Evolutionary conservation across 768 basidiomycete species (phyloP).

Genomic region (Dacryopinax spathularia): DNA sequence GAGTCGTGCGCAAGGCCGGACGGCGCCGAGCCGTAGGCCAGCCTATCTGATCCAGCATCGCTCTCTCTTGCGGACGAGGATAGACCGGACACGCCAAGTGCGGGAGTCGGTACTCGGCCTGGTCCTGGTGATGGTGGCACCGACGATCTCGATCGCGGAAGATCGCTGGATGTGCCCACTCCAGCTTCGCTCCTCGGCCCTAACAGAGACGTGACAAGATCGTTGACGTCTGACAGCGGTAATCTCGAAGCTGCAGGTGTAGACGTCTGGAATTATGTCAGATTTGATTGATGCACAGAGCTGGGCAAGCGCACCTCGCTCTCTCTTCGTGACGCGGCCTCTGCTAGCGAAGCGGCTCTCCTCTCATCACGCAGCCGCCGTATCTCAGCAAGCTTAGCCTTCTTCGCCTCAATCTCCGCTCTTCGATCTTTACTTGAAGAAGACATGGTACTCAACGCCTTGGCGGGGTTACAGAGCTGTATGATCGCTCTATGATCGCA

Average conservation of each 20-base stretch:
- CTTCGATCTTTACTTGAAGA: slow-evolving; percentile 29
- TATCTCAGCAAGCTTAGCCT: slow-evolving; percentile 72
- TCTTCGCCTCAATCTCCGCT: slow-evolving; percentile 83
- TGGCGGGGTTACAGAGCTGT: neutral
- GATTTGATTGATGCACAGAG: slow-evolving; percentile 12
- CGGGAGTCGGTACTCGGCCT: slow-evolving; percentile 21
- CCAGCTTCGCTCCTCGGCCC: slow-evolving; percentile 18
- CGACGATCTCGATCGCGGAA: slow-evolving; percentile 11
- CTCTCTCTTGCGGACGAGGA: slow-evolving; percentile 6
- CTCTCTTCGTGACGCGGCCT: slow-evolving; percentile 13
- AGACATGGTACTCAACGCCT: neutral
- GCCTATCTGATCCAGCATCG: slow-evolving; percentile 9
- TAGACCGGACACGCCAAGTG: slow-evolving; percentile 17
- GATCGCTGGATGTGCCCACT: slow-evolving; percentile 5
- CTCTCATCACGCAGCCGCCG: slow-evolving; percentile 57
- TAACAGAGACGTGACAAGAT: slow-evolving; percentile 49
- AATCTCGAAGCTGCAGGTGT: slow-evolving; percentile 30
- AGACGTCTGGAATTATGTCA: neutral
- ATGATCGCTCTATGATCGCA: neutral
- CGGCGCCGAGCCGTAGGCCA: neutral
- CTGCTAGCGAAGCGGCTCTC: slow-evolving; percentile 17
- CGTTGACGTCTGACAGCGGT: slow-evolving; percentile 48
- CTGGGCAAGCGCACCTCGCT: slow-evolving; percentile 18
- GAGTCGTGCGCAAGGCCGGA: slow-evolving; percentile 2
- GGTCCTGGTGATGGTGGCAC: slow-evolving; percentile 22